Base-by-base conservation (phyloP, 2,329 filamentous ascomycete genomes). In the Nectriaceae sp. region DNA sequence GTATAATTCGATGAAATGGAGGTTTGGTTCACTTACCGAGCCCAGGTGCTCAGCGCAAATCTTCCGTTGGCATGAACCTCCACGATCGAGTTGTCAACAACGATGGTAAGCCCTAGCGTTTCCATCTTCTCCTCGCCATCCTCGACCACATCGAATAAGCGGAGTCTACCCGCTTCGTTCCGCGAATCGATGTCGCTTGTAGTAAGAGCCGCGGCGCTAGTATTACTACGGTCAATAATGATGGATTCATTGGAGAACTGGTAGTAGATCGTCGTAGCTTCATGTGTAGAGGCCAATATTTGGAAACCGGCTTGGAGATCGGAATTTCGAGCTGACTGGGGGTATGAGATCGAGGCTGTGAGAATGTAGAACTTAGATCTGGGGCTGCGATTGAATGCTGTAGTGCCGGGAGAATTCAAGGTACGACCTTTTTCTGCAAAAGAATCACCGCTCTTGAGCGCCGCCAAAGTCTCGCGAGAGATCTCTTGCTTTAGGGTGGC, bases 181-280 rank as follows among this genome's bases (percentile, higher is more conserved):
- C 65, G 57, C 1, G 65, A 65, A 29, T 66, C 60, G 24, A 75
- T 70, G 5, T 70, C 71, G 35, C 61, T 52, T 0, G 71, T 74
- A 0, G 68, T 72, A 16, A 54, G 44, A 0, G 70, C 68, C 2
- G 67, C 71, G 10, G 72, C 72, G 37, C 71, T 73, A 3, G 70
- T 66, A 31, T 70, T 70, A 24, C 61, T 66, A 4, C 71, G 68
- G 43, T 75, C 72, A 18, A 75, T 59, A 26, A 73, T 61, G 36
- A 75, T 50, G 18, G 66, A 69, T 54, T 75, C 72, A 53, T 74
- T 73, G 3, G 67, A 70, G 55, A 75, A 73, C 41, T 75, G 70
- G 54, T 75, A 75, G 57, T 73, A 74, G 33, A 75, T 68, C 11
- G 61, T 66, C 4, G 73, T 75, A 11, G 63, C 65, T 54, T 75